These are phyloP conservation scores for Ajuga chamaepitys DNA, from an alignment of 257 asterid species.

Conservation along the genomic window DNA sequence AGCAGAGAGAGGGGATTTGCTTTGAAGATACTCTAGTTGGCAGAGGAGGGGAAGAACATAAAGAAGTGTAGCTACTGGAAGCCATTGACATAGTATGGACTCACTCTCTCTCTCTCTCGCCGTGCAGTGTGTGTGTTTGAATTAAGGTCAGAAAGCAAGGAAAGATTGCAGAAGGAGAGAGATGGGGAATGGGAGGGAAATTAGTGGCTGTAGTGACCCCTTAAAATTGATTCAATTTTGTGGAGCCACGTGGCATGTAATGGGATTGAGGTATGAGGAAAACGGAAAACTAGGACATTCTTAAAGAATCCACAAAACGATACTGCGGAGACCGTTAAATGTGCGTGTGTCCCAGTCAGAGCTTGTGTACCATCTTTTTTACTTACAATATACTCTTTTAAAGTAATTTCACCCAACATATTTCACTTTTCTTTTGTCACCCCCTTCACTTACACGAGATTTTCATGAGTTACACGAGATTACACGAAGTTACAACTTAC, in stretches of 20 bases:
- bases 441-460: too few species aligned
- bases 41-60: slow-evolving; percentile 42
- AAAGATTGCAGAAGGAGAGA: not conserved
- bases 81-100: slow-evolving; percentile 29
- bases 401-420: too few species aligned
- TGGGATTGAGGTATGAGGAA: not conserved
- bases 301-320: too few species aligned
- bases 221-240: slow-evolving; percentile 14
- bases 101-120: not conserved
- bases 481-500: too few species aligned
- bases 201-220: slow-evolving; percentile 39
- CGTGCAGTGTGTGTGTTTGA: not conserved
- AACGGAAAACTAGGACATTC: not conserved
- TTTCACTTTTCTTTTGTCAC: too few species aligned
- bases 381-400: too few species aligned
- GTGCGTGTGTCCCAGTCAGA: too few species aligned
- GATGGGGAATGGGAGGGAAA: not conserved
- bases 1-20: slow-evolving; percentile 28
- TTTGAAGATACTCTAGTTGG: slow-evolving; percentile 27
- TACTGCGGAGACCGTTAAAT: too few species aligned
- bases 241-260: slow-evolving; percentile 39
- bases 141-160: not conserved
- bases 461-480: too few species aligned
- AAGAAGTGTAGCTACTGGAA: slow-evolving; percentile 39
- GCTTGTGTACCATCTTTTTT: too few species aligned